Conservation (phyloP, 169 alveolate genomes). For the Eimeria praecox region DNA sequence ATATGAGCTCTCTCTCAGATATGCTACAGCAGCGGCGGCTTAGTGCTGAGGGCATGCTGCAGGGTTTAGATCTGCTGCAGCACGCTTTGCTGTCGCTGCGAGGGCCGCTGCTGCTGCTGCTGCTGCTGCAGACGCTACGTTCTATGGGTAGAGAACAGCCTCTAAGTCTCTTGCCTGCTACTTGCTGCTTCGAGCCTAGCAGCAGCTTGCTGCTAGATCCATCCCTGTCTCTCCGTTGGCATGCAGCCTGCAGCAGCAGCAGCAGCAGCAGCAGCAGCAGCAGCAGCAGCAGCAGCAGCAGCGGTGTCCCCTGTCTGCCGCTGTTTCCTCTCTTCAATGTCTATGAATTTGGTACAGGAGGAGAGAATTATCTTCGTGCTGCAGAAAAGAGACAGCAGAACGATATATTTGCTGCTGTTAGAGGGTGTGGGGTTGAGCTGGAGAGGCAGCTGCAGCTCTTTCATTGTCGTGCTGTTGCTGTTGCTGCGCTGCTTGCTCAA, state of each 20-base stretch:
- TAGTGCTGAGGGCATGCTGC: conserved; percentile 69
- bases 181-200: conserved; percentile 13
- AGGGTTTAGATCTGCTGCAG: conserved; percentile 68
- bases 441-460: conserved; percentile 82
- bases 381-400: conserved; percentile 19
- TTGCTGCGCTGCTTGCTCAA: conserved; percentile 43
- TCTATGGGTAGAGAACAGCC: conserved; percentile 77
- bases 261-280: conserved; percentile 15
- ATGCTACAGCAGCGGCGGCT: conserved; percentile 62
- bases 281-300: conserved; percentile 44
- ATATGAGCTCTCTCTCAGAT: conserved; percentile 38
- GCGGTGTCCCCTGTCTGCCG: conserved; percentile 11
- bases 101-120: conserved; percentile 33
- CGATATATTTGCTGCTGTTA: conserved; percentile 48
- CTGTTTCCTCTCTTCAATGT: conserved; percentile 8
- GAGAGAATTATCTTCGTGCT: background rate
- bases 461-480: conserved; percentile 73
- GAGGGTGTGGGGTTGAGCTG: conserved; percentile 84
- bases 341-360: conserved; percentile 19
- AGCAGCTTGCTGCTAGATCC: conserved; percentile 3
- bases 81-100: conserved; percentile 42
- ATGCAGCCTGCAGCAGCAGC: background rate
- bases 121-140: conserved; percentile 76
- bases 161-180: conserved; percentile 17
- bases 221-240: conserved; percentile 23